These are phyloP conservation scores for Exophiala viscosa DNA, from an alignment of 2,329 filamentous ascomycete species.

Conservation along the genomic window DNA sequence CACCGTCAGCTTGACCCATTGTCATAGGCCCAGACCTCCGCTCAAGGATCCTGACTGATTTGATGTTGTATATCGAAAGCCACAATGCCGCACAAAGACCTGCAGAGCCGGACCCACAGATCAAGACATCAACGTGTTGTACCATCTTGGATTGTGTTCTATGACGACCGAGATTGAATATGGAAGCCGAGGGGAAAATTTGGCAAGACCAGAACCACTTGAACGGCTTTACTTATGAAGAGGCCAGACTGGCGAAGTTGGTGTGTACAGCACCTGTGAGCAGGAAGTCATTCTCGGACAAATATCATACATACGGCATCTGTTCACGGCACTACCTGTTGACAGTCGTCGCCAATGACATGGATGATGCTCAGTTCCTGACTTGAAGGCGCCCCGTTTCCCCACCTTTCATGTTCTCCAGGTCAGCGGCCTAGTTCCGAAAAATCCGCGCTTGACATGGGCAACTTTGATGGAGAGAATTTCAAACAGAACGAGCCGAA, in stretches of 20 bases:
- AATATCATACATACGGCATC: neutral
- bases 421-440: no score
- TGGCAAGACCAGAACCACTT: neutral
- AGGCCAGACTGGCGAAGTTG: no score
- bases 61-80: slow-evolving; percentile 56
- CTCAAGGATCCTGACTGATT: slow-evolving; percentile 49
- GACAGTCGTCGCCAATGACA: neutral
- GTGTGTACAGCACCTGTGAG: neutral
- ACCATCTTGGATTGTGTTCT: slow-evolving; percentile 14
- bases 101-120: slow-evolving; percentile 60
- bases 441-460: no score
- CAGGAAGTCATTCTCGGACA: neutral
- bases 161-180: neutral
- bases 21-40: slow-evolving; percentile 52
- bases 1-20: slow-evolving; percentile 61
- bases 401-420: neutral
- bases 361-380: neutral
- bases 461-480: no score
- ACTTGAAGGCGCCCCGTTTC: neutral
- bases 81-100: slow-evolving; percentile 60
- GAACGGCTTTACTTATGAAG: no score
- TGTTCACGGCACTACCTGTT: neutral
- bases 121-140: slow-evolving; percentile 51
- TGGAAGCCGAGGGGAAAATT: neutral
- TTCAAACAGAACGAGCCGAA: no score